Conservation (phyloP, 345 rosid species). For the Geranium brycei region DNA sequence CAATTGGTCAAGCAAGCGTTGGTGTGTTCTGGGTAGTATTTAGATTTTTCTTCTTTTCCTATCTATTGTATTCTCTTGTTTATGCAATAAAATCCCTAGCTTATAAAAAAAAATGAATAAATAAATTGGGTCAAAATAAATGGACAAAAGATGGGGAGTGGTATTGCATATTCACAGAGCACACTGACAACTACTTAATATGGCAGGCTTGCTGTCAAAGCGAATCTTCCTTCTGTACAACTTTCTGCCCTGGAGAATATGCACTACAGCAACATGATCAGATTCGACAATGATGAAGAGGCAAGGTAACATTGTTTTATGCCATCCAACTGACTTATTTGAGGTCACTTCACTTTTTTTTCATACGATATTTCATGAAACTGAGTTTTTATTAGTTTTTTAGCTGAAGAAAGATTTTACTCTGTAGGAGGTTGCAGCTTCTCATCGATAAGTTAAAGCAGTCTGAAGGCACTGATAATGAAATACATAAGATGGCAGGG, state of each 20-base stretch:
- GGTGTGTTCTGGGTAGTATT: too few relatives aligned
- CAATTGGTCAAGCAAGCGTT: too few relatives aligned
- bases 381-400: too few relatives aligned
- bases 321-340: slow-evolving; percentile 1
- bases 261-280: slow-evolving; percentile 91
- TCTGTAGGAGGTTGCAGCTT: slow-evolving; percentile 53
- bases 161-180: not conserved
- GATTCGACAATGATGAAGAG: slow-evolving; percentile 69
- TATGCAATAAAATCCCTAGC: too few relatives aligned
- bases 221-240: slow-evolving; percentile 55
- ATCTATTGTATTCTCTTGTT: too few relatives aligned
- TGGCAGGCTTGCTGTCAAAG: slow-evolving; percentile 66
- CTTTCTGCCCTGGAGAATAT: slow-evolving; percentile 77
- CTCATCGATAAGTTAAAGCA: slow-evolving; percentile 52
- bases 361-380: not conserved
- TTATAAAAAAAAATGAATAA: too few relatives aligned
- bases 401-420: not conserved
- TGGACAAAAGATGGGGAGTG: not conserved
- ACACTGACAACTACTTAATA: not conserved
- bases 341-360: not conserved
- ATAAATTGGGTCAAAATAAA: too few relatives aligned
- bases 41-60: too few relatives aligned
- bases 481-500: slow-evolving; percentile 16
- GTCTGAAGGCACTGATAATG: slow-evolving; percentile 24
- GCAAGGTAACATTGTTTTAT: slow-evolving; percentile 45